Percentiles rank a stretch among this genome's conserved stretches.
These are phyloP conservation scores for Solanum verrucosum DNA, from an alignment of 257 asterid species.

Conservation along the genomic window DNA sequence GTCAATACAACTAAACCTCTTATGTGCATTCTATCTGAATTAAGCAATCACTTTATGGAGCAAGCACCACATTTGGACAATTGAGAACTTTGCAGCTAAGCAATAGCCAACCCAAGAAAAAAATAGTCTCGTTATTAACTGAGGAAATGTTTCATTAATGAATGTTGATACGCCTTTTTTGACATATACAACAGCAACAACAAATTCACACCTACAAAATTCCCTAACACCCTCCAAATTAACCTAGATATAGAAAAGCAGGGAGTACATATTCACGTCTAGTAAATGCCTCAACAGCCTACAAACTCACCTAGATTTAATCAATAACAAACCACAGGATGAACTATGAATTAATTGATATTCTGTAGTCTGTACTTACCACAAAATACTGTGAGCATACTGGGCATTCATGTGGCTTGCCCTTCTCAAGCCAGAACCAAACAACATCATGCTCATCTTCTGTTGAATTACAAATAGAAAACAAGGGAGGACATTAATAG, in stretches of 20 bases:
- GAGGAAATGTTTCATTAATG: background rate
- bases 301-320: background rate
- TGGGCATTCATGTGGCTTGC: slow-evolving; percentile 89
- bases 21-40: background rate
- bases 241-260: background rate
- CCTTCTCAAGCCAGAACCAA: slow-evolving; percentile 99
- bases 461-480: slow-evolving; percentile 17
- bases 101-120: background rate
- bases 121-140: background rate
- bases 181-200: background rate
- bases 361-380: slow-evolving; percentile 51
- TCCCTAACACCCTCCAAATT: background rate
- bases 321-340: background rate
- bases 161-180: background rate
- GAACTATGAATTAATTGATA: background rate
- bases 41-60: background rate
- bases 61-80: background rate
- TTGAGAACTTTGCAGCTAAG: background rate
- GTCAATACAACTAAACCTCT: background rate
- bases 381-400: slow-evolving; percentile 90
- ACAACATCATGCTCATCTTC: slow-evolving; percentile 98
- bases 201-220: background rate
- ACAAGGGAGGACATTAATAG: background rate
- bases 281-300: background rate
- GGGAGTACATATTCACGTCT: background rate